Percentiles rank a stretch among this genome's conserved stretches.
phyloP scores from a whole-genome alignment of 2,329 filamentous ascomycete genomes.

The Colletotrichum lini region DNA sequence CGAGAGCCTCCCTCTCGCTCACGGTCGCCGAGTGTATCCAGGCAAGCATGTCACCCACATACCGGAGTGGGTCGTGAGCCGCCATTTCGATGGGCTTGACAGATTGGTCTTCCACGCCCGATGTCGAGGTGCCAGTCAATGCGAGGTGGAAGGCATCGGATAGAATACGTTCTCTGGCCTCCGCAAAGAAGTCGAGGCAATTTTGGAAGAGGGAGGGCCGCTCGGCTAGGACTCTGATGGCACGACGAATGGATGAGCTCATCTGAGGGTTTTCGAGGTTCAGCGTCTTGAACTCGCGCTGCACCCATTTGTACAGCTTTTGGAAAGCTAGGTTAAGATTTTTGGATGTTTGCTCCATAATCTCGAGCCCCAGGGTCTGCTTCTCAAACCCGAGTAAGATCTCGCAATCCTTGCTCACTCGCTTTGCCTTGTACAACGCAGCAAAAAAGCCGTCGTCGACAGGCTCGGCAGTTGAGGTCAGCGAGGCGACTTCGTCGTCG shows the following conservation, averaged over 20 bases:
- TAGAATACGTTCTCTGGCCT: slow-evolving; percentile 87
- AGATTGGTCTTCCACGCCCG: slow-evolving; percentile 70
- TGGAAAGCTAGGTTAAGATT: slow-evolving; percentile 92
- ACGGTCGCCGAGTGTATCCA: slow-evolving; percentile 97
- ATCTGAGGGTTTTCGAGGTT: slow-evolving; percentile 97
- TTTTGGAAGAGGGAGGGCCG: slow-evolving; percentile 91
- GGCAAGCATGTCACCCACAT: slow-evolving; percentile 96
- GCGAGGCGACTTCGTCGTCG: slow-evolving; percentile 80
- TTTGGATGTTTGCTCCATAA: slow-evolving; percentile 92
- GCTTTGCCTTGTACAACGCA: slow-evolving; percentile 83
- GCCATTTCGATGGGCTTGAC: slow-evolving; percentile 94
- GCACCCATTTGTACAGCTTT: slow-evolving; percentile 95
- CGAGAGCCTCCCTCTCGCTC: slow-evolving; percentile 92
- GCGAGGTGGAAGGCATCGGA: slow-evolving; percentile 92
- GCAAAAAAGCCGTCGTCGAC: slow-evolving; percentile 90
- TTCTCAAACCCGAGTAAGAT: slow-evolving; percentile 91
- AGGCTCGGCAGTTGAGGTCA: slow-evolving; percentile 85
- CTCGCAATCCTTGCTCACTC: slow-evolving; percentile 90
- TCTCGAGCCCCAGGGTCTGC: slow-evolving; percentile 87
- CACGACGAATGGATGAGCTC: slow-evolving; percentile 84
- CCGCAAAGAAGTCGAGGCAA: slow-evolving; percentile 93
- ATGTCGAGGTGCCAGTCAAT: slow-evolving; percentile 79
- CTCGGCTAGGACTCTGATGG: slow-evolving; percentile 89
- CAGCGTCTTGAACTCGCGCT: slow-evolving; percentile 90
- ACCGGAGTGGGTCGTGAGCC: slow-evolving; percentile 91